These are phyloP conservation scores for Fusarium sororula DNA, from an alignment of 2,329 filamentous ascomycete genomes.

Conservation along the genomic window DNA sequence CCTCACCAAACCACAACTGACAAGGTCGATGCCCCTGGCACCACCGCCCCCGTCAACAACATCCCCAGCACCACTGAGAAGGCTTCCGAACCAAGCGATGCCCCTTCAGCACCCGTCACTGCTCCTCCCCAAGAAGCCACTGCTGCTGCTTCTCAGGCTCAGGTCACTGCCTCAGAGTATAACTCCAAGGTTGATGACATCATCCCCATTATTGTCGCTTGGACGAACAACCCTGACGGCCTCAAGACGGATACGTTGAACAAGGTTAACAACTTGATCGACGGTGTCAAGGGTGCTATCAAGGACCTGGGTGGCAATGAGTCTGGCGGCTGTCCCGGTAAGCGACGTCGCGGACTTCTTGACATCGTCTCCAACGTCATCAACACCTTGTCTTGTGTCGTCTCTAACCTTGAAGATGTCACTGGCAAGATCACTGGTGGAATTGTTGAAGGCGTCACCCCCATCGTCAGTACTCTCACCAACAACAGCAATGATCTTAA, in stretches of 20 bases:
- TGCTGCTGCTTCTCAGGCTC: background rate
- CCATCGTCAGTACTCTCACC: background rate
- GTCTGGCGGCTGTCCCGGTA: background rate
- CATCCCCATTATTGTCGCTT: slow-evolving; percentile 9
- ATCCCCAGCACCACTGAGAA: background rate
- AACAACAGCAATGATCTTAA: slow-evolving; percentile 7
- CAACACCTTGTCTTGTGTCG: slow-evolving; percentile 2
- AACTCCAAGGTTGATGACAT: background rate
- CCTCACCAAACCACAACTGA: background rate
- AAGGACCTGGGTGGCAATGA: slow-evolving; percentile 2
- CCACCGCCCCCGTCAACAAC: background rate
- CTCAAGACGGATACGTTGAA: slow-evolving; percentile 13
- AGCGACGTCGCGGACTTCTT: background rate
- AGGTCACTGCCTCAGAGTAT: slow-evolving; percentile 11
- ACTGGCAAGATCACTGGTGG: slow-evolving; percentile 6
- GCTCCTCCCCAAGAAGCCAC: background rate
- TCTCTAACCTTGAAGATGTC: background rate
- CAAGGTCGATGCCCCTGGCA: background rate
- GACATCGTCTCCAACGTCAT: slow-evolving; percentile 1
- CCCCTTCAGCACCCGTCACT: background rate
- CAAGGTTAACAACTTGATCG: slow-evolving; percentile 15
- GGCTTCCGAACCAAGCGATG: background rate
- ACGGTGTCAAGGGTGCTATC: slow-evolving; percentile 5
- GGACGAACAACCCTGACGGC: slow-evolving; percentile 1
- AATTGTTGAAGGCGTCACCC: slow-evolving; percentile 3